A percentile compares a stretch with the other conserved stretches of the same genome.
phyloP scores from a whole-genome alignment of 139 green algal genomes.

The Zygnema cylindricum region DNA sequence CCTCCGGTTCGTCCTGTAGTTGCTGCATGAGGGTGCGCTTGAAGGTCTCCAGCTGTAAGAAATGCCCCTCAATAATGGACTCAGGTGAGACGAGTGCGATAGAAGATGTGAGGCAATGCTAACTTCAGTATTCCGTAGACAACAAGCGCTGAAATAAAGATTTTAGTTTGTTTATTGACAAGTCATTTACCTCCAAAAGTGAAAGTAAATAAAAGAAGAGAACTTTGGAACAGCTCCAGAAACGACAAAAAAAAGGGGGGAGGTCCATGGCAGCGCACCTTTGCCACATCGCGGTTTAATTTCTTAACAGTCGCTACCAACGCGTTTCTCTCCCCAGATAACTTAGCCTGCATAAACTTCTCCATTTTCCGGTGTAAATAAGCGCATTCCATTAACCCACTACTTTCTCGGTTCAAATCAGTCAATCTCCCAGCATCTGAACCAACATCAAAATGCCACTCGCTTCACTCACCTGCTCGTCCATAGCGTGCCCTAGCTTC shows the following conservation, averaged over 20 bases:
- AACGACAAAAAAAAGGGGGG: too few relatives aligned
- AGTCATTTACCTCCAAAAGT: too few relatives aligned
- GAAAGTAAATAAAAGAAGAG: too few relatives aligned
- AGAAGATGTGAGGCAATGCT: too few relatives aligned
- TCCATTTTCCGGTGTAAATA: too few relatives aligned
- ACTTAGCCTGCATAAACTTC: conserved; percentile 63
- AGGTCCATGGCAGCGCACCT: too few relatives aligned
- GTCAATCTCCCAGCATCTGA: neutral
- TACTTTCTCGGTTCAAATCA: neutral
- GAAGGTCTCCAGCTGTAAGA: conserved; percentile 75
- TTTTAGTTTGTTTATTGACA: too few relatives aligned
- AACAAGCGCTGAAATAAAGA: too few relatives aligned
- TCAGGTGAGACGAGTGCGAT: too few relatives aligned
- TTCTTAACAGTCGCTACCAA: conserved; percentile 81
- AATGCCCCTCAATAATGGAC: neutral
- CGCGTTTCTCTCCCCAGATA: conserved; percentile 72
- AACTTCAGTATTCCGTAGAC: too few relatives aligned
- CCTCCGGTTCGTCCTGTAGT: conserved; percentile 65
- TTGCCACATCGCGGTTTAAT: conserved; percentile 77
- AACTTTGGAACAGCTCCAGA: too few relatives aligned
- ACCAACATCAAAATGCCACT: too few relatives aligned
- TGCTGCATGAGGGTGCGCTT: conserved; percentile 79
- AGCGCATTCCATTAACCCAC: neutral
- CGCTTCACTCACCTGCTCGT: conserved; percentile 64
- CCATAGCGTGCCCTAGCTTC: conserved; percentile 66